Conservation (phyloP, 2,329 filamentous ascomycete genomes). For the Colletotrichum chrysophilum region DNA sequence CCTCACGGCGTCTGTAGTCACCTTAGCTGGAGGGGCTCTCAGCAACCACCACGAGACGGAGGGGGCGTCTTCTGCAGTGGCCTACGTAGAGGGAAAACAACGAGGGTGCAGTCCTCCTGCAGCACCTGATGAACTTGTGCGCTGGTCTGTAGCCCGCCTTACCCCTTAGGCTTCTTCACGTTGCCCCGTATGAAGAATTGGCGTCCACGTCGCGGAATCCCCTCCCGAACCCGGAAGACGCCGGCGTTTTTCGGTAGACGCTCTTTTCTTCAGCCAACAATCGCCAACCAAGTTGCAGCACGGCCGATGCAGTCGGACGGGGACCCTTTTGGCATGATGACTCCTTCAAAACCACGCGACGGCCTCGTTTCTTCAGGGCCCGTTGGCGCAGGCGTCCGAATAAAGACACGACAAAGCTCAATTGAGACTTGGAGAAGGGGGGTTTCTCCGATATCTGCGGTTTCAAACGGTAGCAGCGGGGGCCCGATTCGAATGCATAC, state of each 20-base stretch:
- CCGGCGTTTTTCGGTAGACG: background rate
- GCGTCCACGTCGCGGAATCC: background rate
- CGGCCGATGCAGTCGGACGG: background rate
- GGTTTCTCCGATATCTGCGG: background rate
- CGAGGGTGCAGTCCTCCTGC: background rate
- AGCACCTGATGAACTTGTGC: background rate
- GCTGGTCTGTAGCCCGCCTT: background rate
- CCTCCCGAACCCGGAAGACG: background rate
- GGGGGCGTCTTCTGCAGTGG: background rate
- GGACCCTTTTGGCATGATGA: background rate
- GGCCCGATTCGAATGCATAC: background rate
- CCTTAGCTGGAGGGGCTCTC: background rate
- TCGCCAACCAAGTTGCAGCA: background rate
- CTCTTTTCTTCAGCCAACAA: background rate
- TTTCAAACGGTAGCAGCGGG: background rate
- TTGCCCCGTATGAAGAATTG: background rate
- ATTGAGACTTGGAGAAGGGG: background rate
- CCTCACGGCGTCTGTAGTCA: background rate
- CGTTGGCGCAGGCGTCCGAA: background rate
- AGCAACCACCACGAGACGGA: background rate
- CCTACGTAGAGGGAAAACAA: background rate
- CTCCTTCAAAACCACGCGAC: background rate
- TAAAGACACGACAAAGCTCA: background rate
- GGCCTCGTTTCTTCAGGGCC: background rate
- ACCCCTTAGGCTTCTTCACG: background rate